A percentile compares a stretch with the other conserved stretches of the same genome.
phyloP scores from a whole-genome alignment of 2,329 filamentous ascomycete genomes.

The Didymella pinodella region DNA sequence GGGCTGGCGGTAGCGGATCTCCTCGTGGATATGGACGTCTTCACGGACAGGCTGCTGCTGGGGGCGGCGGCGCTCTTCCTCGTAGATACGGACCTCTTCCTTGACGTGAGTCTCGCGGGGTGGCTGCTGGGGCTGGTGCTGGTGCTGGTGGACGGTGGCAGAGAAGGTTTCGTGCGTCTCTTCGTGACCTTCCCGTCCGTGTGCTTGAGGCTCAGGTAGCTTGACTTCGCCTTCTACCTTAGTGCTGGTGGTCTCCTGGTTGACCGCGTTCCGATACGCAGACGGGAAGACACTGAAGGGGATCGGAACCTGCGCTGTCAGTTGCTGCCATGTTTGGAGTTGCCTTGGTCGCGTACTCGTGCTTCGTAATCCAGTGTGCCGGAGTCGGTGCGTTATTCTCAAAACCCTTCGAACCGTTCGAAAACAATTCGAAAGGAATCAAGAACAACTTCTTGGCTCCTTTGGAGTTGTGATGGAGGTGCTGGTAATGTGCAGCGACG shows the following conservation, averaged over 20 bases:
- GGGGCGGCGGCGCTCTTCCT: slow-evolving; percentile 80
- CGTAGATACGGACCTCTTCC: slow-evolving; percentile 86
- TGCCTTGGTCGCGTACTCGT: slow-evolving; percentile 69
- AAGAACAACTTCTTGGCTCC: slow-evolving; percentile 65
- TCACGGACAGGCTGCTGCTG: slow-evolving; percentile 50
- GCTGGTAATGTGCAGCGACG: slow-evolving; percentile 38
- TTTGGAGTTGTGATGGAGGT: slow-evolving; percentile 35
- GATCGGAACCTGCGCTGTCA: slow-evolving; percentile 66
- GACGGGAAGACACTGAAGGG: slow-evolving; percentile 99
- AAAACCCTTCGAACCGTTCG: slow-evolving; percentile 66
- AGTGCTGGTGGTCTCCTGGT: slow-evolving; percentile 69
- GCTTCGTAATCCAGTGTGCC: slow-evolving; percentile 99
- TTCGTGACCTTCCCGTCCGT: slow-evolving; percentile 97
- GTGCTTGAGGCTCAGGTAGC: slow-evolving; percentile 73
- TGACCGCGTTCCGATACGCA: slow-evolving; percentile 76
- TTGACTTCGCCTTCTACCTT: slow-evolving; percentile 91
- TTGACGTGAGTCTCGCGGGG: slow-evolving; percentile 67
- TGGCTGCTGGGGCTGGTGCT: slow-evolving; percentile 45
- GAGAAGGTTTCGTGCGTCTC: slow-evolving; percentile 68
- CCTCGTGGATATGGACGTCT: slow-evolving; percentile 47
- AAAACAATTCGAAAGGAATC: slow-evolving; percentile 69
- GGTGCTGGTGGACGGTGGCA: slow-evolving; percentile 56
- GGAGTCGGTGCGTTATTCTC: slow-evolving; percentile 78
- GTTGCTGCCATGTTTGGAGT: slow-evolving; percentile 11
- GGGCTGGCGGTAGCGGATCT: slow-evolving; percentile 40